Conservation (phyloP, 306 rosid species). For the Prunus salicina region DNA sequence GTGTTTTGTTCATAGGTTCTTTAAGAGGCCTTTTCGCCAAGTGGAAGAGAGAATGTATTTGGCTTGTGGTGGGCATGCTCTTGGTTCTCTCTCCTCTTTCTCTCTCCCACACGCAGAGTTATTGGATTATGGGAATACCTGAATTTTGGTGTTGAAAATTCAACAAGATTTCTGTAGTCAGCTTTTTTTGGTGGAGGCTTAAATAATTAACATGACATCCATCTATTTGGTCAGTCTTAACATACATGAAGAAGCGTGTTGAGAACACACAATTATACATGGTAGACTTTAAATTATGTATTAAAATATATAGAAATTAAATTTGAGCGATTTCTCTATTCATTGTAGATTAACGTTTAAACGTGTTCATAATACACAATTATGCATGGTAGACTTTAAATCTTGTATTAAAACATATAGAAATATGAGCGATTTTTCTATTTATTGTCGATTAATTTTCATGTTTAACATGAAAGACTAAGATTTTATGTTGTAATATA, state of each 20-base stretch:
- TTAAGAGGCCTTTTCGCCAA: background rate
- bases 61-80: background rate
- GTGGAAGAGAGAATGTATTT: background rate
- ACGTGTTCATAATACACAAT: background rate
- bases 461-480: too few species aligned
- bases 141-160: background rate
- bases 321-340: background rate
- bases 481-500: too few species aligned
- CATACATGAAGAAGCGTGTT: background rate
- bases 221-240: too few species aligned
- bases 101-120: too few species aligned
- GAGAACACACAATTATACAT: background rate
- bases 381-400: background rate
- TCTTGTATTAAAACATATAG: background rate
- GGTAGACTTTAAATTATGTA: background rate
- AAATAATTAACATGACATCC: too few species aligned
- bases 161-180: background rate
- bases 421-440: background rate
- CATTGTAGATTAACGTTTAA: background rate
- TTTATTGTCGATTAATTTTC: too few species aligned
- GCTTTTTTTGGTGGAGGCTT: too few species aligned
- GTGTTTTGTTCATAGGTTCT: background rate
- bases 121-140: too few species aligned
- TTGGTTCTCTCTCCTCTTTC: too few species aligned
- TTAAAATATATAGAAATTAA: background rate